A percentile compares a stretch with the other conserved stretches of the same genome.
Conservation (phyloP, 768 basidiomycete species). For the Candolleomyces aberdarensis region DNA sequence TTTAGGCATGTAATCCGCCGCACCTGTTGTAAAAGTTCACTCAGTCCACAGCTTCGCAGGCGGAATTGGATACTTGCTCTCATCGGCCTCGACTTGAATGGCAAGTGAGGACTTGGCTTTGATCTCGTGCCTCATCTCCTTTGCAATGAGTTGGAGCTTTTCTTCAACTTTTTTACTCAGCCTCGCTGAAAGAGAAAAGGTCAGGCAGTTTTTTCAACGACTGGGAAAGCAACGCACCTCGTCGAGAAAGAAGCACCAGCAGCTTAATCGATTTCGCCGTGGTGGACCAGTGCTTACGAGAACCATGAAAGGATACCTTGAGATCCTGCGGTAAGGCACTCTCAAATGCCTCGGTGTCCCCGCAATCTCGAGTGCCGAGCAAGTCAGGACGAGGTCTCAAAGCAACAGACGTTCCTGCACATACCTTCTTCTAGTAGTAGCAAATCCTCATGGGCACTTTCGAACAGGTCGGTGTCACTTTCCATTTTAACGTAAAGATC, state of each 20-base stretch:
- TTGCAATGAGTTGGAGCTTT: neutral
- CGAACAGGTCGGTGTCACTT: too few relatives aligned
- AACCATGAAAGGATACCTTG: too few relatives aligned
- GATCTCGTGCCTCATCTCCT: neutral
- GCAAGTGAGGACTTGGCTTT: too few relatives aligned
- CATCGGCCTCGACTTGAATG: neutral
- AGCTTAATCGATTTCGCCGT: neutral
- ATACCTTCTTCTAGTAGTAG: too few relatives aligned
- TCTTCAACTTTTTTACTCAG: neutral
- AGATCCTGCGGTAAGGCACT: too few relatives aligned
- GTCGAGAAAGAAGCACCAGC: neutral
- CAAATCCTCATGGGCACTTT: too few relatives aligned
- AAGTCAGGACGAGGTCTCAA: too few relatives aligned
- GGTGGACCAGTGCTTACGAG: neutral
- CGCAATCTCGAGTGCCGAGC: too few relatives aligned
- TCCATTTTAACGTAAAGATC: too few relatives aligned
- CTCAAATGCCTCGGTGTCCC: too few relatives aligned
- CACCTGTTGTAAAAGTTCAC: neutral
- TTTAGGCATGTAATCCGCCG: neutral
- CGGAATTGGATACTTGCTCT: neutral
- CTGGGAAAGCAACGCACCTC: neutral
- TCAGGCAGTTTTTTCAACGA: neutral
- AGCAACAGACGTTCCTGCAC: too few relatives aligned
- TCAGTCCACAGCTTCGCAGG: neutral
- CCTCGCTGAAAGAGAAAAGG: neutral